Percentiles rank a stretch among this genome's conserved stretches.
phyloP scores from a whole-genome alignment of 208 protist species.

The Spongospora subterranea region DNA sequence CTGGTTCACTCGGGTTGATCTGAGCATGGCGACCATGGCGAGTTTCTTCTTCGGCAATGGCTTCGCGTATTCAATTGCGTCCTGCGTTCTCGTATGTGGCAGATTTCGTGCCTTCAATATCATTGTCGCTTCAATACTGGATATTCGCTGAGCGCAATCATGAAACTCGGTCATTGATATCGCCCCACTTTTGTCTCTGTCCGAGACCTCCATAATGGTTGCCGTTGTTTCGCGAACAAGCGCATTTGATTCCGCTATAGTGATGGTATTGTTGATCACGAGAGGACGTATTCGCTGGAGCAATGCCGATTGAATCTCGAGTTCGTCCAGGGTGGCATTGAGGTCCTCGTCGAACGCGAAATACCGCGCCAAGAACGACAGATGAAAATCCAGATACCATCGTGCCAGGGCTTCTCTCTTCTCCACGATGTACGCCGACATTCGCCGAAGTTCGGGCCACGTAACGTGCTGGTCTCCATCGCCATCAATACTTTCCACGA shows the following conservation, averaged over 20 bases:
- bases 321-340: constrained; percentile 30
- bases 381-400: constrained; percentile 38
- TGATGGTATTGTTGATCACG: neutral
- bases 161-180: neutral
- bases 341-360: constrained; percentile 42
- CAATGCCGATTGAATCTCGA: constrained; percentile 24
- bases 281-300: constrained; percentile 27
- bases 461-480: constrained; percentile 40
- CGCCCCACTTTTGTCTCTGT: neutral
- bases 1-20: neutral
- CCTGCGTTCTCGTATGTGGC: neutral
- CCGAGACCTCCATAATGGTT: neutral
- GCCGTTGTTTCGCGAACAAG: neutral
- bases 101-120: neutral
- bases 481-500: neutral
- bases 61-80: neutral
- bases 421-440: neutral
- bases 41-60: constrained; percentile 33
- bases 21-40: neutral
- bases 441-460: neutral
- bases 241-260: neutral
- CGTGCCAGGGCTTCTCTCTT: neutral
- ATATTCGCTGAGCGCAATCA: constrained; percentile 1
- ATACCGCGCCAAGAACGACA: constrained; percentile 25
- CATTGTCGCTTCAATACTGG: neutral